These are phyloP conservation scores for Aspergillus hiratsukae DNA, from an alignment of 2,329 filamentous ascomycete species.

Conservation along the genomic window DNA sequence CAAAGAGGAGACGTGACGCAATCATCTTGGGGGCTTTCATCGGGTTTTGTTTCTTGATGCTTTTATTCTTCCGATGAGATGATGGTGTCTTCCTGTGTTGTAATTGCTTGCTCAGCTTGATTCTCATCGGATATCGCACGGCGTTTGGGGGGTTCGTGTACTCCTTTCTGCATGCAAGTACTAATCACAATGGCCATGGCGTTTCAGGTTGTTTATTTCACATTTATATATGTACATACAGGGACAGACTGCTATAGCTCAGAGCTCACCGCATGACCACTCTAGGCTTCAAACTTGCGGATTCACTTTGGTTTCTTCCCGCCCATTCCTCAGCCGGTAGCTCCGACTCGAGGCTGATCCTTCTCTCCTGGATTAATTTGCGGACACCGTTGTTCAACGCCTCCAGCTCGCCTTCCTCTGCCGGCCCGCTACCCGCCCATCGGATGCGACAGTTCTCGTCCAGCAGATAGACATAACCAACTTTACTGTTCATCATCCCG, in stretches of 20 bases:
- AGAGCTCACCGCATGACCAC: conserved; percentile 13
- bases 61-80: conserved; percentile 70
- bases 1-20: conserved; percentile 90
- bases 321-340: conserved; percentile 18
- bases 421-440: conserved; percentile 74
- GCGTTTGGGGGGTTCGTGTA: neutral
- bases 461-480: conserved; percentile 89
- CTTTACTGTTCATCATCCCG: conserved; percentile 77
- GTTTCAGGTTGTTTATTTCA: conserved; percentile 8
- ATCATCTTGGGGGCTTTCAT: conserved; percentile 91
- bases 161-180: neutral
- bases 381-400: conserved; percentile 39
- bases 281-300: conserved; percentile 12
- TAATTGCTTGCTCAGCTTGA: conserved; percentile 1
- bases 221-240: conserved; percentile 14
- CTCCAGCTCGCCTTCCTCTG: conserved; percentile 38
- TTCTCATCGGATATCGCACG: neutral
- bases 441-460: conserved; percentile 84
- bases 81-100: conserved; percentile 4
- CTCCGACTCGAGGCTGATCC: conserved; percentile 19
- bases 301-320: conserved; percentile 1
- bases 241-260: neutral
- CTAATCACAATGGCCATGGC: neutral
- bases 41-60: conserved; percentile 81
- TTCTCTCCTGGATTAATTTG: conserved; percentile 41